phyloP scores from a whole-genome alignment of 495 filamentous ascomycete genomes.

The Aspergillus homomorphus region DNA sequence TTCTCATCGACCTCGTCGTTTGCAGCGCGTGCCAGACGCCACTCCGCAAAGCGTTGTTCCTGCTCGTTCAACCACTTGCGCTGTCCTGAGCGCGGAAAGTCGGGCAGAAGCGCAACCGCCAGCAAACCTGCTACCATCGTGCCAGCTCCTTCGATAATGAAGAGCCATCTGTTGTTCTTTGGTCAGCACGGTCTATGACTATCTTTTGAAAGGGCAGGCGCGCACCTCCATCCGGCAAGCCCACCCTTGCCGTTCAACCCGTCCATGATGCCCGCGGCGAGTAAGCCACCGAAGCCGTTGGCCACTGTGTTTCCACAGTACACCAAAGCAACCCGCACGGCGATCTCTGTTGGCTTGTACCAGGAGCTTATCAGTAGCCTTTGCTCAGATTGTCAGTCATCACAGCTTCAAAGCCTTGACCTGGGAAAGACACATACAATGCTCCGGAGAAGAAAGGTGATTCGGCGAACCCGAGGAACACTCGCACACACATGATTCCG shows the following conservation, averaged over 20 bases:
- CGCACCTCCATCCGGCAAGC: slow-evolving; percentile 21
- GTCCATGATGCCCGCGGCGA: slow-evolving; percentile 20
- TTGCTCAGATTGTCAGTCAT: not conserved
- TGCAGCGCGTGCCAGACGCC: slow-evolving; percentile 13
- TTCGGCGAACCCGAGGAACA: slow-evolving; percentile 44
- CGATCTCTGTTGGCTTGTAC: slow-evolving; percentile 26
- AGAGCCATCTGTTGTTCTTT: slow-evolving; percentile 13
- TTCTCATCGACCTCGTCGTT: slow-evolving; percentile 22
- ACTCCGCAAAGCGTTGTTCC: slow-evolving; percentile 20
- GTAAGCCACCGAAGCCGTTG: slow-evolving; percentile 24
- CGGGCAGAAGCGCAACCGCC: slow-evolving; percentile 20
- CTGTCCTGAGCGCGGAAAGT: slow-evolving; percentile 22
- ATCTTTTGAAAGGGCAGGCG: not conserved
- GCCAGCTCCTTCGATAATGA: slow-evolving; percentile 23
- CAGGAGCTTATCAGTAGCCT: slow-evolving; percentile 22
- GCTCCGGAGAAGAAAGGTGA: slow-evolving; percentile 48
- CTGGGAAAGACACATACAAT: slow-evolving; percentile 30
- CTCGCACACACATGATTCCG: slow-evolving; percentile 34
- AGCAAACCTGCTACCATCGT: slow-evolving; percentile 22
- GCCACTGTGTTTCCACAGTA: slow-evolving; percentile 26
- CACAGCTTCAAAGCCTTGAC: not conserved
- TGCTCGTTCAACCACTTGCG: slow-evolving; percentile 22
- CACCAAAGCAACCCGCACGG: slow-evolving; percentile 21
- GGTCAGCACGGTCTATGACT: no score
- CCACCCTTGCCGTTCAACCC: slow-evolving; percentile 18